Evolutionary conservation across 1,284 basidiomycete species (phyloP).

Genomic region (Sporisorium scitamineum): DNA sequence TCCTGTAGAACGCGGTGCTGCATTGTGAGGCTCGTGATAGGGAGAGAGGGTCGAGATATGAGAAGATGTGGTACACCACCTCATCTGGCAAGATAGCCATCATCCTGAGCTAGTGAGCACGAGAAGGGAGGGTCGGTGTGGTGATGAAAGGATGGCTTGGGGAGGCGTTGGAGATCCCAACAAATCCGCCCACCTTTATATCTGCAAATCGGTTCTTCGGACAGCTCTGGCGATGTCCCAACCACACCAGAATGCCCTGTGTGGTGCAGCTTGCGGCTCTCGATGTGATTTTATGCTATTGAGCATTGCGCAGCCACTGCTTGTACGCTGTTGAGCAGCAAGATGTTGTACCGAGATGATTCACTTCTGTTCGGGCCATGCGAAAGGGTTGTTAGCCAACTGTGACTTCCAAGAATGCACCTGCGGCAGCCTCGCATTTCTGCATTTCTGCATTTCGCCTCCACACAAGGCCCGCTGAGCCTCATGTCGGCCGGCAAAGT

Average conservation of each 20-base stretch:
- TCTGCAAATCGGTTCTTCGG: background rate
- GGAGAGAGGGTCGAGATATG: slow-evolving; percentile 29
- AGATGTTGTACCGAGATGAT: background rate
- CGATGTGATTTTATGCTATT: background rate
- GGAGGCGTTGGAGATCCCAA: background rate
- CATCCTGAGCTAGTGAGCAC: slow-evolving; percentile 11
- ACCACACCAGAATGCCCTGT: background rate
- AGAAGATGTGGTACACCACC: slow-evolving; percentile 38
- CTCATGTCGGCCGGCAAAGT: slow-evolving; percentile 31
- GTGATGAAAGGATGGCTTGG: background rate
- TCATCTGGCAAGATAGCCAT: slow-evolving; percentile 31
- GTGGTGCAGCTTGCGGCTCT: too few relatives aligned
- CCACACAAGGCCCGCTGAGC: slow-evolving; percentile 9
- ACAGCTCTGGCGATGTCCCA: background rate
- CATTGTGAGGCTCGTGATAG: slow-evolving; percentile 21
- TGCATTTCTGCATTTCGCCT: slow-evolving; percentile 14
- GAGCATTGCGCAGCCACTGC: background rate
- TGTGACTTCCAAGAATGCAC: too few relatives aligned
- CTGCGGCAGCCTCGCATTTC: too few relatives aligned
- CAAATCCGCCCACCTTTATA: background rate
- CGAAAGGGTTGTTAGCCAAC: background rate
- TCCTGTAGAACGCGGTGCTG: slow-evolving; percentile 27
- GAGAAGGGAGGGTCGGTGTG: background rate
- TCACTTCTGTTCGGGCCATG: slow-evolving; percentile 3
- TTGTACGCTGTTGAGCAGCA: background rate